These are phyloP conservation scores for Saitozyma sp. DNA, from an alignment of 768 basidiomycete genomes.

Conservation along the genomic window DNA sequence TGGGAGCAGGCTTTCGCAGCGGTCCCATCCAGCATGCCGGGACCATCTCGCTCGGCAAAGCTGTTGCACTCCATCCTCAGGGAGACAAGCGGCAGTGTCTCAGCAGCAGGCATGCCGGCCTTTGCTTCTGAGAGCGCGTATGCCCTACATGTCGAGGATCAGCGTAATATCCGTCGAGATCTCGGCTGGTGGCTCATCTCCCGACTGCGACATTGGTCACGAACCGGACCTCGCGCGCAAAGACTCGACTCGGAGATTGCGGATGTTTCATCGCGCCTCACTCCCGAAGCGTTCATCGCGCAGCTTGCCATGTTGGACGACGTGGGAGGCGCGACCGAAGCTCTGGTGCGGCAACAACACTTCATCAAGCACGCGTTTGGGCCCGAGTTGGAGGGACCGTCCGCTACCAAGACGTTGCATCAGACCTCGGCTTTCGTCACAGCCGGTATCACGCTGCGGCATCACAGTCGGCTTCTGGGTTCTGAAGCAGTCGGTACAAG, in stretches of 20 bases:
- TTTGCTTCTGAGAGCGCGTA: slow-evolving; percentile 33
- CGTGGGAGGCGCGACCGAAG: slow-evolving; percentile 20
- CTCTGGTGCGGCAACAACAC: slow-evolving; percentile 20
- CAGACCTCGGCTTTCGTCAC: slow-evolving; percentile 4
- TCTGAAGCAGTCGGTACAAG: slow-evolving; percentile 15
- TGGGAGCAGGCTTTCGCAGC: slow-evolving; percentile 16
- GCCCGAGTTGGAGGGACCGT: no score
- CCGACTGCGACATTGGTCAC: slow-evolving; percentile 69
- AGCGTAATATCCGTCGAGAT: slow-evolving; percentile 53
- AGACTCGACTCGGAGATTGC: not conserved
- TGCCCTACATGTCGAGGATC: slow-evolving; percentile 40
- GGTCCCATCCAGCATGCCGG: not conserved
- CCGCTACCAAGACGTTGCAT: no score
- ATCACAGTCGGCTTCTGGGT: slow-evolving; percentile 9
- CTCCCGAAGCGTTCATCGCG: not conserved
- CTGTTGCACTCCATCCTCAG: slow-evolving; percentile 18
- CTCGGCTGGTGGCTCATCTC: slow-evolving; percentile 73
- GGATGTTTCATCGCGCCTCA: slow-evolving; percentile 6
- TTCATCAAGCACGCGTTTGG: slow-evolving; percentile 34
- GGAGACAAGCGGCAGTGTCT: slow-evolving; percentile 8
- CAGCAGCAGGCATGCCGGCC: slow-evolving; percentile 14
- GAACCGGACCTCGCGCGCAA: slow-evolving; percentile 52
- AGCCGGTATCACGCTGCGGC: slow-evolving; percentile 3
- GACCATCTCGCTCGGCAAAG: slow-evolving; percentile 5
- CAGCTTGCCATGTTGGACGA: slow-evolving; percentile 22